A percentile compares a stretch with the other conserved stretches of the same genome.
Evolutionary conservation across 768 basidiomycete species (phyloP).

Genomic region (Paxillus ammoniavirescens): DNA sequence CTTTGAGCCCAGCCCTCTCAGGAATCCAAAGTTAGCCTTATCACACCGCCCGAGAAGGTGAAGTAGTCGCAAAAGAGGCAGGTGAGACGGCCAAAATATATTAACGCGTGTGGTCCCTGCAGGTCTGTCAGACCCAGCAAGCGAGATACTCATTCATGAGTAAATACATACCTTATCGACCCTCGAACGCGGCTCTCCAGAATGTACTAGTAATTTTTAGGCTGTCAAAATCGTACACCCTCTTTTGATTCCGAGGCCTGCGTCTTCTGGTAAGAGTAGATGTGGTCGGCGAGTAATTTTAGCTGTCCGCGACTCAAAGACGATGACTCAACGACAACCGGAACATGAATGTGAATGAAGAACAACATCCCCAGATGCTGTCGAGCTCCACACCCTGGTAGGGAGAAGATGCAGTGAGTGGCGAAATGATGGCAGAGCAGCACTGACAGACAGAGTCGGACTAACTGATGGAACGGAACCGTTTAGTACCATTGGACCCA

Average conservation of each 20-base stretch:
- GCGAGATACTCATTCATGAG: constrained; percentile 21
- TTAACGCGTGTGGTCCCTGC: constrained; percentile 18
- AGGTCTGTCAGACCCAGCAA: constrained; percentile 11
- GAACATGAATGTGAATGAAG: background rate
- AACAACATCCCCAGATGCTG: constrained; percentile 10
- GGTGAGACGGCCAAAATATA: constrained; percentile 19
- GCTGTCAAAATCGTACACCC: constrained; percentile 3
- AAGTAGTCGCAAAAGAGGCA: constrained; percentile 21
- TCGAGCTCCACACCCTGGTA: background rate
- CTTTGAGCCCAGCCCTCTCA: constrained; percentile 26
- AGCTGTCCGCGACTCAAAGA: background rate
- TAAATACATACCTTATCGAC: constrained; percentile 22
- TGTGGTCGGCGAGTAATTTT: constrained; percentile 2
- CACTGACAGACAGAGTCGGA: background rate
- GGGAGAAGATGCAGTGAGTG: background rate
- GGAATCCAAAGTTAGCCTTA: constrained; percentile 30
- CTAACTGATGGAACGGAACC: background rate
- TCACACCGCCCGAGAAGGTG: constrained; percentile 17
- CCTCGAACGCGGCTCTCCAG: constrained; percentile 30
- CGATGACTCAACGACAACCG: background rate
- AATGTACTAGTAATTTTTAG: constrained; percentile 2
- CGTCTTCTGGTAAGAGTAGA: constrained; percentile 3
- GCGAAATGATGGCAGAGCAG: background rate
- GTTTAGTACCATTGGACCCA: background rate
- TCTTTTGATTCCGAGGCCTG: constrained; percentile 14